Evolutionary conservation across 371 early-diverging fungal species (phyloP).

Genomic region (Dichotomocladium elegans): DNA sequence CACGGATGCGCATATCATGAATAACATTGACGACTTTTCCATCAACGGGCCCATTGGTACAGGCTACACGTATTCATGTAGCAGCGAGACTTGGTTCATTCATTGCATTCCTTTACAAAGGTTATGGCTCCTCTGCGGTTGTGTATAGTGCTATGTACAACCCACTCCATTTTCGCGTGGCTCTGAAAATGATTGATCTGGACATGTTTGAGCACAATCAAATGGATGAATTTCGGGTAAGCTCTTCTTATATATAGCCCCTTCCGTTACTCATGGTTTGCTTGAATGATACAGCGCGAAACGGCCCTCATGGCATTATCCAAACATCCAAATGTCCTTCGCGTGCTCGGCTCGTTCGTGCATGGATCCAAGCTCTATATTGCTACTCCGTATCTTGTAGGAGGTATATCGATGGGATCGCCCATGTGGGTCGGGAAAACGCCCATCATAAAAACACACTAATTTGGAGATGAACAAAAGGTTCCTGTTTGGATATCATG

Average conservation of each 20-base stretch:
- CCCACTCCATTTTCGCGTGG: slow-evolving; percentile 68
- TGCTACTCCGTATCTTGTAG: slow-evolving; percentile 79
- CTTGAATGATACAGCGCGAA: slow-evolving; percentile 72
- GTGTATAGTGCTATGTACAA: slow-evolving; percentile 81
- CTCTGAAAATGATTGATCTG: slow-evolving; percentile 87
- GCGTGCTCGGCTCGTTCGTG: slow-evolving; percentile 83
- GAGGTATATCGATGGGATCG: slow-evolving; percentile 58
- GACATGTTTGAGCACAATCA: slow-evolving; percentile 93
- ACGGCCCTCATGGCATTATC: slow-evolving; percentile 88
- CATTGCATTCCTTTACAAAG: slow-evolving; percentile 27
- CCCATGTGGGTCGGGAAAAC: neutral
- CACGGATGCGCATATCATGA: neutral
- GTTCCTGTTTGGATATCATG: slow-evolving; percentile 88
- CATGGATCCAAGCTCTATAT: slow-evolving; percentile 78
- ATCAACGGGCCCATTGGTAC: slow-evolving; percentile 38
- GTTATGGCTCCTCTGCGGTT: slow-evolving; percentile 87
- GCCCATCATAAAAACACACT: neutral
- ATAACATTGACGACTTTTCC: slow-evolving; percentile 40
- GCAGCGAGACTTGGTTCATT: slow-evolving; percentile 41
- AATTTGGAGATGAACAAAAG: no score
- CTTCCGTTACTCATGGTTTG: slow-evolving; percentile 24
- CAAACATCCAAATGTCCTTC: slow-evolving; percentile 81
- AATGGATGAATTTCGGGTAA: slow-evolving; percentile 20
- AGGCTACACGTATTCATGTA: neutral
- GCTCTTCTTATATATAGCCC: slow-evolving; percentile 19